Evolutionary conservation across 2,329 filamentous ascomycete genomes (phyloP), one percentile per base, ranked within the genome.

Genomic region (Penicillium expansum): DNA sequence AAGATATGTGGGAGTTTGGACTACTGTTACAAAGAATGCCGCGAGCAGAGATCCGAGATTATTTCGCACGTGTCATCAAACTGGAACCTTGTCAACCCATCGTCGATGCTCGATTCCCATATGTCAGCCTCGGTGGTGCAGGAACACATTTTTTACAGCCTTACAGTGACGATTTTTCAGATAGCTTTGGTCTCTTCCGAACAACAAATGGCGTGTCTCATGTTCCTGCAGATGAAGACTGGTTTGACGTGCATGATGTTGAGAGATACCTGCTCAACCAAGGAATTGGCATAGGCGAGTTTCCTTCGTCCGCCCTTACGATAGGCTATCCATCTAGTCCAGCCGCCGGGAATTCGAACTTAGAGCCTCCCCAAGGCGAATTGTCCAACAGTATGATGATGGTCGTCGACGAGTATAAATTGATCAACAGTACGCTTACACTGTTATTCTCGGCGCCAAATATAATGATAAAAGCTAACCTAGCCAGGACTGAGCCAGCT

Each of bases 241-340:
- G 64, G 64, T 65, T 63, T 33, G 64, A 66, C 48, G 50, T 57
- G 11, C 54, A 59, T 42, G 64, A 66, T 48, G 44, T 66, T 3
- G 62, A 66, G 32, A 58, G 59, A 9, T 65, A 58, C 44, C 30
- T 65, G 33, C 33, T 51, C 13, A 52, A 51, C 10, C 55, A 54
- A 44, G 56, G 56, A 2, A 52, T 55, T n/a, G 6, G 5, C 14
- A n/a, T 43, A 27, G 45, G 53, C 16, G 39, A 51, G 1, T 55
- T 44, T n/a, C 33, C 53, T 10, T 24, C 47, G 1, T 18, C 39
- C 11, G 1, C 13, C 5, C 35, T 33, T 13, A 13, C 24, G 16
- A 32, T 43, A 27, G 18, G n/a, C 18, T 37, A 18, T 49, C 10
- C 30, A 1, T 10, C n/a, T 22, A 14, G 22, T 27, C 14, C 14